Evolutionary conservation across 352 stramenopile genomes (phyloP).

Genomic region (Hyaloperonospora arabidopsidis): DNA sequence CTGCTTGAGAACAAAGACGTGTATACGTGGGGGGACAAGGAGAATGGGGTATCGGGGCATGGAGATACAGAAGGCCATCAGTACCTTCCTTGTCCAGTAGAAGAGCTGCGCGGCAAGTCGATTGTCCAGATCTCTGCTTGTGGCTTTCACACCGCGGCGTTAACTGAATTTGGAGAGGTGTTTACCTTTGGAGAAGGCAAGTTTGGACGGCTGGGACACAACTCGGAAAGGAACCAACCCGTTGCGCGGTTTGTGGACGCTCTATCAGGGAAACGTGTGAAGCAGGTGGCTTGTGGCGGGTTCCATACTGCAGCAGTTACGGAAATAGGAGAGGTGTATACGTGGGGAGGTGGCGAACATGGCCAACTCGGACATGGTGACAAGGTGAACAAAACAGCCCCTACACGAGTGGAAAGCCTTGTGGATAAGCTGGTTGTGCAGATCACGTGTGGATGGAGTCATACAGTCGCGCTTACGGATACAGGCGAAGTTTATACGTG

Average conservation of each 20-base stretch:
- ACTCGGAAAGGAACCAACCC: constrained; percentile 75
- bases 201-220: constrained; percentile 79
- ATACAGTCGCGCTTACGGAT: constrained; percentile 91
- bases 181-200: constrained; percentile 93
- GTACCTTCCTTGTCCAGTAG: constrained; percentile 88
- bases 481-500: constrained; percentile 91
- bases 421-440: constrained; percentile 86
- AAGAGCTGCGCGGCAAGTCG: constrained; percentile 78
- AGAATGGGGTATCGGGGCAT: constrained; percentile 93
- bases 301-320: constrained; percentile 85
- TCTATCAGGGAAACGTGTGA: constrained; percentile 63
- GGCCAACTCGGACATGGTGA: constrained; percentile 95
- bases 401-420: constrained; percentile 87
- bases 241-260: constrained; percentile 66
- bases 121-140: constrained; percentile 87
- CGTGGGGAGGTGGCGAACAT: constrained; percentile 87
- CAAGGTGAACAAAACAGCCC: constrained; percentile 92
- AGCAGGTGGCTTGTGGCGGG: constrained; percentile 83
- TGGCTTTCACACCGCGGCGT: constrained; percentile 77
- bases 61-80: constrained; percentile 93
- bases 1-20: constrained; percentile 84
- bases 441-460: constrained; percentile 94
- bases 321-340: constrained; percentile 81
- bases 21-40: constrained; percentile 93
- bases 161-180: constrained; percentile 85